These are phyloP conservation scores for Pseudogymnoascus sp. DNA, from an alignment of 2,329 filamentous ascomycete species.

Conservation along the genomic window DNA sequence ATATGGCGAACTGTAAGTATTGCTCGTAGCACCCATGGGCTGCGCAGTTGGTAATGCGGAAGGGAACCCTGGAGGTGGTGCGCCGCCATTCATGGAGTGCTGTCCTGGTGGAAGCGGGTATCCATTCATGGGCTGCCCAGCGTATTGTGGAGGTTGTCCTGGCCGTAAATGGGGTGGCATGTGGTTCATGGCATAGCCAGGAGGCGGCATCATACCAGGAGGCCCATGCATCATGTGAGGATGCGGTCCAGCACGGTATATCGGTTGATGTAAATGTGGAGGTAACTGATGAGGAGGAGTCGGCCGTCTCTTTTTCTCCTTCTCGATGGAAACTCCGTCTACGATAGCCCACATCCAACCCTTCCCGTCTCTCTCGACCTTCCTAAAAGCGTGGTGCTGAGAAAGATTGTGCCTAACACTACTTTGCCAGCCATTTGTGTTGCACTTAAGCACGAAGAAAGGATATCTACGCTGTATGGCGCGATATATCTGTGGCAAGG, in stretches of 20 bases:
- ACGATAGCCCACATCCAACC: slow-evolving; percentile 50
- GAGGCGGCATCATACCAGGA: slow-evolving; percentile 21
- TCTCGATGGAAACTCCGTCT: slow-evolving; percentile 45
- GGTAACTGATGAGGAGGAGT: slow-evolving; percentile 33
- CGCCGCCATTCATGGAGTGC: slow-evolving; percentile 14
- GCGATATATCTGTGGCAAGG: slow-evolving; percentile 52
- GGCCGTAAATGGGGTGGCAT: slow-evolving; percentile 20
- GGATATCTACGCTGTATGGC: slow-evolving; percentile 50
- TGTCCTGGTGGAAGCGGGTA: slow-evolving; percentile 13
- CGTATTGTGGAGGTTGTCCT: slow-evolving; percentile 19
- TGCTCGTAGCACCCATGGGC: slow-evolving; percentile 14
- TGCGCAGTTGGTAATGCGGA: slow-evolving; percentile 18
- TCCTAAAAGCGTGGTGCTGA: slow-evolving; percentile 47
- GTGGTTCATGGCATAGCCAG: slow-evolving; percentile 19
- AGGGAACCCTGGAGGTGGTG: slow-evolving; percentile 12
- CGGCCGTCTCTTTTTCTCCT: slow-evolving; percentile 41
- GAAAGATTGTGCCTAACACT: slow-evolving; percentile 56
- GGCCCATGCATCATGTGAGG: slow-evolving; percentile 18
- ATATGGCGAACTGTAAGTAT: slow-evolving; percentile 30
- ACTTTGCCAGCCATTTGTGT: slow-evolving; percentile 52
- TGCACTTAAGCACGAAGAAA: slow-evolving; percentile 46
- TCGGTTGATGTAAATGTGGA: slow-evolving; percentile 22
- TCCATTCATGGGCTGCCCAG: slow-evolving; percentile 18
- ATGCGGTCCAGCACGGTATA: slow-evolving; percentile 22
- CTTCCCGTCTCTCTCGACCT: slow-evolving; percentile 45